phyloP scores from a whole-genome alignment of 768 basidiomycete genomes.

The Rhizopogon salebrosus region DNA sequence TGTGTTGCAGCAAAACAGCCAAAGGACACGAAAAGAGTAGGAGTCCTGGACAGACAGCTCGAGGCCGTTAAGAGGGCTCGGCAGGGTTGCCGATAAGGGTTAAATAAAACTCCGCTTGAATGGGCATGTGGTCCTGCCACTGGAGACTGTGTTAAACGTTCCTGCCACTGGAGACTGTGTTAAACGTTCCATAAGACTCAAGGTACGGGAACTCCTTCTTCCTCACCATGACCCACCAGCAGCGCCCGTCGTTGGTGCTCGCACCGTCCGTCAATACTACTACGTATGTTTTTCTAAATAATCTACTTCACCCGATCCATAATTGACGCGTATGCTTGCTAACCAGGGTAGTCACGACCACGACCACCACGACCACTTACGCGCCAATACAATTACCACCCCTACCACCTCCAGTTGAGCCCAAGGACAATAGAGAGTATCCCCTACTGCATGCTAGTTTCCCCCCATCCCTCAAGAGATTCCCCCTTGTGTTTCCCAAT shows the following conservation, averaged over 20 bases:
- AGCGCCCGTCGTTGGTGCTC: slow-evolving; percentile 64
- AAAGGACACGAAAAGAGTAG: not conserved
- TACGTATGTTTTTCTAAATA: slow-evolving; percentile 46
- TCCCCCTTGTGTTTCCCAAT: slow-evolving; percentile 77
- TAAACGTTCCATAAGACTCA: slow-evolving; percentile 16
- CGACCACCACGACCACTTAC: slow-evolving; percentile 85
- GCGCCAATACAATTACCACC: slow-evolving; percentile 81
- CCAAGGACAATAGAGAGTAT: slow-evolving; percentile 76
- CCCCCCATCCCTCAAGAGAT: slow-evolving; percentile 67
- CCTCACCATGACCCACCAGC: slow-evolving; percentile 53
- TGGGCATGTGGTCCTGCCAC: slow-evolving; percentile 20
- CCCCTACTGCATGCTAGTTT: slow-evolving; percentile 71
- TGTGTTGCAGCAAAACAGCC: not conserved
- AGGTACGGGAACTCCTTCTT: slow-evolving; percentile 16
- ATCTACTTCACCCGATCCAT: not conserved
- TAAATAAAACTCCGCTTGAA: slow-evolving; percentile 22
- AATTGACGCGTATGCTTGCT: slow-evolving; percentile 19
- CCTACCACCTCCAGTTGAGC: slow-evolving; percentile 62
- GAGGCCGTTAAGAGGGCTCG: not conserved
- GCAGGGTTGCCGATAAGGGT: slow-evolving; percentile 16
- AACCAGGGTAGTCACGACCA: slow-evolving; percentile 81
- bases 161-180: slow-evolving; percentile 20
- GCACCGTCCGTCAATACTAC: slow-evolving; percentile 84
- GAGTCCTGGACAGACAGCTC: too few relatives aligned
- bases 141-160: slow-evolving; percentile 17